Conservation (phyloP, 2,329 filamentous ascomycete species). For the Hypoxylon sp. region DNA sequence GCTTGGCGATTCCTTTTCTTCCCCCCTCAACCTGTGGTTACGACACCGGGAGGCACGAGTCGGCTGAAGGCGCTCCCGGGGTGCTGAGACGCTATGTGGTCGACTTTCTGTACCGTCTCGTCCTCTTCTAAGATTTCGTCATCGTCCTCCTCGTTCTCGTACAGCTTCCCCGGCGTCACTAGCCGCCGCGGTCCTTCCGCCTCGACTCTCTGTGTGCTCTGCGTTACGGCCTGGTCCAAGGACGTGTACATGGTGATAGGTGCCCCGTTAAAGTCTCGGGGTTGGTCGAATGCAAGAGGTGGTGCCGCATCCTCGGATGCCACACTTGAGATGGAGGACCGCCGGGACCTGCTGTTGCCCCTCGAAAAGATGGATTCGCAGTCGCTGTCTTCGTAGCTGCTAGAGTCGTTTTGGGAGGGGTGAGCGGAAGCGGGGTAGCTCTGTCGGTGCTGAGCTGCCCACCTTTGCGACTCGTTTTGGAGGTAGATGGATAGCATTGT, state of each 20-base stretch:
- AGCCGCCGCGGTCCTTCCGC: conserved; percentile 46
- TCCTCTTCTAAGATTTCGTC: conserved; percentile 54
- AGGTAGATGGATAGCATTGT: conserved; percentile 50
- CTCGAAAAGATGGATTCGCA: conserved; percentile 45
- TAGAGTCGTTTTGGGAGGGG: conserved; percentile 26
- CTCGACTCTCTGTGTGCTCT: conserved; percentile 47
- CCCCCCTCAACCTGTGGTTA: conserved; percentile 20
- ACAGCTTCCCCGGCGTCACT: conserved; percentile 54
- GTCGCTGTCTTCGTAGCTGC: conserved; percentile 40
- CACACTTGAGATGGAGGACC: conserved; percentile 51
- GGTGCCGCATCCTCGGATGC: conserved; percentile 42
- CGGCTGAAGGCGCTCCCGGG: neutral
- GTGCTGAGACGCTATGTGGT: conserved; percentile 6
- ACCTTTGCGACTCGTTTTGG: conserved; percentile 47
- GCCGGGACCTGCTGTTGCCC: conserved; percentile 43
- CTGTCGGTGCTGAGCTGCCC: conserved; percentile 45
- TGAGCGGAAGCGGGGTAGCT: conserved; percentile 33
- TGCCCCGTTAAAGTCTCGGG: conserved; percentile 47
- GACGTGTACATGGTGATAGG: conserved; percentile 53
- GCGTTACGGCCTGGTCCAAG: conserved; percentile 52
- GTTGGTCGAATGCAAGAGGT: conserved; percentile 40
- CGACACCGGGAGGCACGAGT: conserved; percentile 3
- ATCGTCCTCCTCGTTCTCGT: conserved; percentile 56
- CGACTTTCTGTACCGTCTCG: conserved; percentile 11
- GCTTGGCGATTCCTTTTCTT: conserved; percentile 31